A percentile compares a stretch with the other conserved stretches of the same genome.
These are phyloP conservation scores for Lyophyllum shimeji DNA, from an alignment of 768 basidiomycete genomes.

Conservation along the genomic window DNA sequence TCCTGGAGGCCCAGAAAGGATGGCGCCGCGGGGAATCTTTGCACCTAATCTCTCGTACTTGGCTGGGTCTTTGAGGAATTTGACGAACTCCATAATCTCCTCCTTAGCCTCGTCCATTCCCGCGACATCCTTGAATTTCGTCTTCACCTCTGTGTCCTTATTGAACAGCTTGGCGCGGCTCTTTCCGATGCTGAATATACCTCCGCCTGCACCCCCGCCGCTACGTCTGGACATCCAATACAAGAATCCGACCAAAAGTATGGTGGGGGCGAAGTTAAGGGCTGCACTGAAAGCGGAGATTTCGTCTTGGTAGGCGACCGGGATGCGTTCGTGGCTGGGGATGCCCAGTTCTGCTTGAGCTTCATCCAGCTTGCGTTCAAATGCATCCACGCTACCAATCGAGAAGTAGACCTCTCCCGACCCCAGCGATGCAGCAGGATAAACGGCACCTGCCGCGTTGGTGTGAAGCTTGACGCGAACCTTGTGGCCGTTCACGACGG, in stretches of 20 bases:
- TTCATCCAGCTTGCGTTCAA: constrained; percentile 93
- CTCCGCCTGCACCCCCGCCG: constrained; percentile 67
- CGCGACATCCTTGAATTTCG: constrained; percentile 95
- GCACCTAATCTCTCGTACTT: constrained; percentile 96
- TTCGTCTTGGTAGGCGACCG: constrained; percentile 96
- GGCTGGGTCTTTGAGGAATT: constrained; percentile 94
- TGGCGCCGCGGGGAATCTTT: constrained; percentile 95
- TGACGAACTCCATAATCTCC: constrained; percentile 99
- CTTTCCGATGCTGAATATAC: constrained; percentile 97
- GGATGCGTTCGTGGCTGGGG: constrained; percentile 89
- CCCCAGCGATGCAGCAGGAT: constrained; percentile 56
- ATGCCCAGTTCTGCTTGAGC: constrained; percentile 93
- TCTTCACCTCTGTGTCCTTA: constrained; percentile 91
- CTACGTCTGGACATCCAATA: constrained; percentile 84
- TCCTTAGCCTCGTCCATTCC: constrained; percentile 99
- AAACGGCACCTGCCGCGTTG: constrained; percentile 80
- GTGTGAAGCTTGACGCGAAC: constrained; percentile 93
- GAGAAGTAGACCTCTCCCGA: constrained; percentile 87
- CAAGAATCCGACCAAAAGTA: constrained; percentile 87
- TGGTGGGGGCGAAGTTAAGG: constrained; percentile 92
- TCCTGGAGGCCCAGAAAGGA: constrained; percentile 93
- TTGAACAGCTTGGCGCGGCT: constrained; percentile 94
- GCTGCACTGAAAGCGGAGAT: constrained; percentile 80
- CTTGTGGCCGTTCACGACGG: constrained; percentile 85
- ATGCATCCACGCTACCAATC: constrained; percentile 95